Conservation (phyloP, 2,329 filamentous ascomycete genomes). For the Sporothrix mexicana region DNA sequence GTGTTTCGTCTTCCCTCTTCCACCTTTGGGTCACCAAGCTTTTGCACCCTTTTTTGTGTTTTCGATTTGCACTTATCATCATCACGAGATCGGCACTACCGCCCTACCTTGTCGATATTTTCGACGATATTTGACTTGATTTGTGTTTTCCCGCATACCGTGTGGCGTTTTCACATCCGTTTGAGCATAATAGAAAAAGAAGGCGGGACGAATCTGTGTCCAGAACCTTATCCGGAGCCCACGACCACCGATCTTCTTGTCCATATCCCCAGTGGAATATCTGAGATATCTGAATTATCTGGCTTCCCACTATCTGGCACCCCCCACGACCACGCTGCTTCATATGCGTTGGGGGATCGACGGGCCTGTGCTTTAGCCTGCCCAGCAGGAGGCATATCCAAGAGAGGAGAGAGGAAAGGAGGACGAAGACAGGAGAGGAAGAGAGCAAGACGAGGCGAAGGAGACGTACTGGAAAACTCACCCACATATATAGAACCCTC, state of each 20-base stretch:
- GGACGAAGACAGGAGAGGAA: neutral
- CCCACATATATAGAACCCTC: conserved; percentile 40
- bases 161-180: conserved; percentile 29
- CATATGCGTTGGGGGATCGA: conserved; percentile 39
- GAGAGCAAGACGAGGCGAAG: neutral
- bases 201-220: conserved; percentile 36
- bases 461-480: neutral
- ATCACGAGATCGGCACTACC: conserved; percentile 1
- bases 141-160: conserved; percentile 24
- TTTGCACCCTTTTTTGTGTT: neutral
- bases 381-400: conserved; percentile 11
- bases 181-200: neutral
- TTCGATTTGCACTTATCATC: conserved; percentile 7
- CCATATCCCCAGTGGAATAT: neutral
- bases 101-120: neutral
- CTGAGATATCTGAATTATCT: neutral
- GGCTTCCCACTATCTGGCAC: conserved; percentile 13
- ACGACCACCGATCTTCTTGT: neutral
- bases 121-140: neutral
- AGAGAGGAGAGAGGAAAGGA: no score
- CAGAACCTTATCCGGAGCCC: conserved; percentile 37
- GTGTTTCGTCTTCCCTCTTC: conserved; percentile 14
- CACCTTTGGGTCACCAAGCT: neutral
- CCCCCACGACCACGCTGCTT: conserved; percentile 33
- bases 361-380: conserved; percentile 34